These are phyloP conservation scores for Castanea crenata DNA, from an alignment of 306 rosid species.

Conservation along the genomic window DNA sequence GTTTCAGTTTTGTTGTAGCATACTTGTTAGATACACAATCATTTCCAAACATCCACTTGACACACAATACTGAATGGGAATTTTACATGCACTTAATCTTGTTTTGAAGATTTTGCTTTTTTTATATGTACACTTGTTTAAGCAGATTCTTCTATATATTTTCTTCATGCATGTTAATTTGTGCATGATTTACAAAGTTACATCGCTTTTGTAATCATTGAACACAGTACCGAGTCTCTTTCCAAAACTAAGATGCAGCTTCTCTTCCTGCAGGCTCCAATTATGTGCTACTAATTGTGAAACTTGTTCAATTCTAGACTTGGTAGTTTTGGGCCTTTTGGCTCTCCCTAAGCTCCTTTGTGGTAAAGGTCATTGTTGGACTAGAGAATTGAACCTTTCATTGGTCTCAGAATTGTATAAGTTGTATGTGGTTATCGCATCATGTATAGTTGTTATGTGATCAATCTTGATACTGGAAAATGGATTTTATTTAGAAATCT, in stretches of 20 bases:
- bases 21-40: background rate
- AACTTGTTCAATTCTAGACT: constrained; percentile 11
- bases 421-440: constrained; percentile 18
- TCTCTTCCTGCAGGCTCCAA: constrained; percentile 43
- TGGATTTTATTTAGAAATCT: constrained; percentile 24
- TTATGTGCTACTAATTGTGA: constrained; percentile 9
- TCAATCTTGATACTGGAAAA: constrained; percentile 29
- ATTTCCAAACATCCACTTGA: background rate
- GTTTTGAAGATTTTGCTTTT: background rate
- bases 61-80: background rate
- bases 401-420: constrained; percentile 10
- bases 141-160: background rate
- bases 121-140: background rate
- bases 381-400: constrained; percentile 16
- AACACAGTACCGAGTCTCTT: background rate
- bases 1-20: background rate
- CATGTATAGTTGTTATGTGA: constrained; percentile 29
- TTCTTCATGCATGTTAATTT: background rate
- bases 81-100: background rate
- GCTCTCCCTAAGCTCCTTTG: constrained; percentile 25
- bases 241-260: constrained; percentile 23
- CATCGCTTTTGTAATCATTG: background rate
- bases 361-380: constrained; percentile 32
- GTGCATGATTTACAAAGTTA: background rate
- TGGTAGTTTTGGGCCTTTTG: constrained; percentile 28